Evolutionary conservation across 2,329 filamentous ascomycete genomes (phyloP).

Genomic region (Apiospora arundinis): DNA sequence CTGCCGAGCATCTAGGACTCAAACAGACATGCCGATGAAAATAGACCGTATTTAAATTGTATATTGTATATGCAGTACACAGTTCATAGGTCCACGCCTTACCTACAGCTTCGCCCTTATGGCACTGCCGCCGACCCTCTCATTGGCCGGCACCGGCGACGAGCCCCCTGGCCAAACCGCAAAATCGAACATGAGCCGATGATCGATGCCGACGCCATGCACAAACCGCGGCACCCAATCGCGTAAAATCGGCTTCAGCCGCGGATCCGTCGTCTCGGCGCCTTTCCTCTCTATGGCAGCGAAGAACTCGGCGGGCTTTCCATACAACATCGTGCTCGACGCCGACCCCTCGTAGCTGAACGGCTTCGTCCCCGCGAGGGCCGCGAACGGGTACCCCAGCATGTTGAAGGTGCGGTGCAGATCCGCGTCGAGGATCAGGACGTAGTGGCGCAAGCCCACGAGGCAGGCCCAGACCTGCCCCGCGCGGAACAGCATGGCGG

Average conservation of each 20-base stretch:
- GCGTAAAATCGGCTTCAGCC: constrained; percentile 15
- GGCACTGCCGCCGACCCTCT: not conserved
- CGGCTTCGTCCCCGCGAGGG: constrained; percentile 20
- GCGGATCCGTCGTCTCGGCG: not conserved
- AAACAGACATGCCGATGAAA: too few relatives aligned
- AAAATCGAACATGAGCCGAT: constrained; percentile 26
- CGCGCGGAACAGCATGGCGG: constrained; percentile 26
- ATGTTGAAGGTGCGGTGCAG: constrained; percentile 24
- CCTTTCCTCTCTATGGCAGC: not conserved
- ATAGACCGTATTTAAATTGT: too few relatives aligned
- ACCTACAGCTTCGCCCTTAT: not conserved
- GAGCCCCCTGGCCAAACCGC: constrained; percentile 24
- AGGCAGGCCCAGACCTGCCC: constrained; percentile 20
- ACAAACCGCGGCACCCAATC: constrained; percentile 23
- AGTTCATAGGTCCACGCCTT: not conserved
- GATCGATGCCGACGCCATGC: constrained; percentile 23
- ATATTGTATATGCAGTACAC: not conserved
- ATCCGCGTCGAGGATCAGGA: constrained; percentile 24
- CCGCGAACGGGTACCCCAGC: constrained; percentile 23
- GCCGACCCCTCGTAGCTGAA: constrained; percentile 27
- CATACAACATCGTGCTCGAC: constrained; percentile 23
- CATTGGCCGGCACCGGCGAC: not conserved
- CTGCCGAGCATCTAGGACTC: too few relatives aligned
- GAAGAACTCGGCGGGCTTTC: constrained; percentile 20
- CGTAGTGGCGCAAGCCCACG: constrained; percentile 25